Evolutionary conservation across 805 yeast species (phyloP).

Genomic region (Tanozyma kutaoensis): DNA sequence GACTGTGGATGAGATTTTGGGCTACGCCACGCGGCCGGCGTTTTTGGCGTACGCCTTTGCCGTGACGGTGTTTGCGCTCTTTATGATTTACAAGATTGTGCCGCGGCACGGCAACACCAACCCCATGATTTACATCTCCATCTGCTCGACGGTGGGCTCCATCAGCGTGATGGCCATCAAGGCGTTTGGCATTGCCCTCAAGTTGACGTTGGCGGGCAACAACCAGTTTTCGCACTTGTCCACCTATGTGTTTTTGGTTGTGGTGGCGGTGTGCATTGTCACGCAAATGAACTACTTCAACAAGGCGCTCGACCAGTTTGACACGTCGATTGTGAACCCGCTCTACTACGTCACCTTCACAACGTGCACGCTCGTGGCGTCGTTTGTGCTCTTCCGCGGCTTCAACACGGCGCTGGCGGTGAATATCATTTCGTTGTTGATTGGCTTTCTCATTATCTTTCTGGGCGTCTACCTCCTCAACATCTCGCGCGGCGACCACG

Average conservation of each 20-base stretch:
- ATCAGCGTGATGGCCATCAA: slow-evolving; percentile 85
- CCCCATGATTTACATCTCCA: slow-evolving; percentile 82
- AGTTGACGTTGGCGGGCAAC: slow-evolving; percentile 70
- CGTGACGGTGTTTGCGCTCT: slow-evolving; percentile 55
- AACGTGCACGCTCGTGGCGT: slow-evolving; percentile 74
- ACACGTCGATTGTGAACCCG: slow-evolving; percentile 86
- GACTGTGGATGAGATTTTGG: slow-evolving; percentile 79
- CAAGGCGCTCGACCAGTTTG: slow-evolving; percentile 87
- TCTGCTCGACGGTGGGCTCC: slow-evolving; percentile 84
- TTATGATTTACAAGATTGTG: slow-evolving; percentile 75
- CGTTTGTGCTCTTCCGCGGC: slow-evolving; percentile 75
- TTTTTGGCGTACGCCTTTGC: slow-evolving; percentile 52
- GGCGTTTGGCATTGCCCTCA: slow-evolving; percentile 86
- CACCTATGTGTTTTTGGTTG: slow-evolving; percentile 67
- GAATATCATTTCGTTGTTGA: slow-evolving; percentile 66
- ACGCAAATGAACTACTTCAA: slow-evolving; percentile 92
- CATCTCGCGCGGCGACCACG: slow-evolving; percentile 55
- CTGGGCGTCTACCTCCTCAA: slow-evolving; percentile 78
- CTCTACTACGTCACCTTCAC: slow-evolving; percentile 85
- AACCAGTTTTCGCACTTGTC: slow-evolving; percentile 80
- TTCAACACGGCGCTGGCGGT: slow-evolving; percentile 75
- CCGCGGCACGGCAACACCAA: slow-evolving; percentile 68
- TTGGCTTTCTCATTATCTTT: slow-evolving; percentile 80
- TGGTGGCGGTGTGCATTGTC: slow-evolving; percentile 68
- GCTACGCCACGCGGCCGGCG: slow-evolving; percentile 67